Percentiles rank a stretch among this genome's conserved stretches.
Evolutionary conservation across 2,329 filamentous ascomycete species (phyloP).

Genomic region (Botrytis fabae): DNA sequence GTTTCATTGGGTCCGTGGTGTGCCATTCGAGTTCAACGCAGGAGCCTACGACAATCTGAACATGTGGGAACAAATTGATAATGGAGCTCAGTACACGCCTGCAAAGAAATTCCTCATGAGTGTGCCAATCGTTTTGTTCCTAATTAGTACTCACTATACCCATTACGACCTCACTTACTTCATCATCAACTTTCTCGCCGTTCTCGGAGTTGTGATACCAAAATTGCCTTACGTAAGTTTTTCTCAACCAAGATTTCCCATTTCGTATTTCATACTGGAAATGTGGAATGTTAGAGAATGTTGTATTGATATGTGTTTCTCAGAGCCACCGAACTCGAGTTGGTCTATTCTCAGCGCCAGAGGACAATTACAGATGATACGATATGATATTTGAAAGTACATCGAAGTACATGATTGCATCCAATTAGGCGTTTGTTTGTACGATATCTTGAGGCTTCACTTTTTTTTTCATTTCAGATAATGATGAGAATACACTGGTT

Average conservation of each 20-base stretch:
- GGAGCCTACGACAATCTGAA: slow-evolving; percentile 99
- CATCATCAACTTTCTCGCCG: slow-evolving; percentile 92
- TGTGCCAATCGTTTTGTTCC: slow-evolving; percentile 90
- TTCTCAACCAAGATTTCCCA: background rate
- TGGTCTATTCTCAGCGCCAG: slow-evolving; percentile 68
- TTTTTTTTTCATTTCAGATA: slow-evolving; percentile 31
- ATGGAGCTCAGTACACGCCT: slow-evolving; percentile 96
- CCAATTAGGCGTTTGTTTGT: slow-evolving; percentile 37
- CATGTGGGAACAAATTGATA: slow-evolving; percentile 99
- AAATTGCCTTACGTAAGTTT: slow-evolving; percentile 89
- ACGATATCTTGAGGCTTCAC: slow-evolving; percentile 36
- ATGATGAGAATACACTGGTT: slow-evolving; percentile 34
- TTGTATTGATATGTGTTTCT: slow-evolving; percentile 33
- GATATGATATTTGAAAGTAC: slow-evolving; percentile 8
- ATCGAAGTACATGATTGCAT: slow-evolving; percentile 29
- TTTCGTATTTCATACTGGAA: background rate
- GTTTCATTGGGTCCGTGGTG: slow-evolving; percentile 98
- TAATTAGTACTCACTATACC: slow-evolving; percentile 97
- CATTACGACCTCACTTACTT: slow-evolving; percentile 98
- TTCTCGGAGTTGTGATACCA: slow-evolving; percentile 89
- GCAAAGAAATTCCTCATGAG: slow-evolving; percentile 97
- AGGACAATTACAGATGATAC: slow-evolving; percentile 49
- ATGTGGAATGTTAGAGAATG: background rate
- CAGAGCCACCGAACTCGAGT: slow-evolving; percentile 79
- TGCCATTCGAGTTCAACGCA: slow-evolving; percentile 98